These are phyloP conservation scores for Globisporangium ultimum DNA, from an alignment of 352 stramenopile species.

Conservation along the genomic window DNA sequence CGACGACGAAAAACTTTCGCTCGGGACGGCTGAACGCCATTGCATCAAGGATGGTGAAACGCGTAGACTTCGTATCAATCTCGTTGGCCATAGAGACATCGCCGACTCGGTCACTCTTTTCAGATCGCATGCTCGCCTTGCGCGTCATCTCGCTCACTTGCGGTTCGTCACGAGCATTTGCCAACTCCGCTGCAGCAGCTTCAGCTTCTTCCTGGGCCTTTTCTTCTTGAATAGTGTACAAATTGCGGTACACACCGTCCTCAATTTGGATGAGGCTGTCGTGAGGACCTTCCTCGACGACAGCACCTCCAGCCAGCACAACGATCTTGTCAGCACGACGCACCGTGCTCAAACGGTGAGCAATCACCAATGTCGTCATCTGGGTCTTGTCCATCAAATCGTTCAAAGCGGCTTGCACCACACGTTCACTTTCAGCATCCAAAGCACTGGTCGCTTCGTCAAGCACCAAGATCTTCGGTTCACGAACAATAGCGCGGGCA, in stretches of 20 bases:
- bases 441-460: conserved; percentile 26
- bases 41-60: too few species aligned
- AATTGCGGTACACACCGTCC: conserved; percentile 56
- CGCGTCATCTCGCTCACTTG: not conserved
- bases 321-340: too few species aligned
- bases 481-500: conserved; percentile 21
- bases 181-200: conserved; percentile 17
- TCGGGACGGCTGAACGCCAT: too few species aligned
- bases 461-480: conserved; percentile 25
- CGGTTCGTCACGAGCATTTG: conserved; percentile 14
- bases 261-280: conserved; percentile 27
- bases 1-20: too few species aligned
- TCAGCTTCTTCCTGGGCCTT: conserved; percentile 4
- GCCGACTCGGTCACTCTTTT: too few species aligned
- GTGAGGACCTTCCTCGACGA: too few species aligned
- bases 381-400: conserved; percentile 21
- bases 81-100: too few species aligned
- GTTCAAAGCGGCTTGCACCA: conserved; percentile 24
- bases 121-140: too few species aligned
- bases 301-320: too few species aligned
- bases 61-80: too few species aligned
- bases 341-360: conserved; percentile 2
- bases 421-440: conserved; percentile 16
- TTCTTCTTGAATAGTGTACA: conserved; percentile 44
- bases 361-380: conserved; percentile 22